phyloP scores from a whole-genome alignment of 148 eudicot species.

The Silene latifolia region DNA sequence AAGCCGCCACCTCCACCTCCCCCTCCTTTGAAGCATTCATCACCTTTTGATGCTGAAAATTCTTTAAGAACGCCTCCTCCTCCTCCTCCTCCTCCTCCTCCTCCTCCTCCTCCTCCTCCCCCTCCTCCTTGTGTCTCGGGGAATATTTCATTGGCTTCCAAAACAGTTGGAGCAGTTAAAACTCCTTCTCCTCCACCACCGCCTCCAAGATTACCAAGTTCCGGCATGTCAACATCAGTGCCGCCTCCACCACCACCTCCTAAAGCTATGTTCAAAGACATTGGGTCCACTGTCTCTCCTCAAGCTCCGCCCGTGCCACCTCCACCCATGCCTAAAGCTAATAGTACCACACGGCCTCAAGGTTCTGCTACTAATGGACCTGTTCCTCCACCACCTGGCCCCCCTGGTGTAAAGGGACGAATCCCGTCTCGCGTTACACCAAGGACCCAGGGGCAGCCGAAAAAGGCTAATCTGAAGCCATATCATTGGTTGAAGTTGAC shows the following conservation, averaged over 20 bases:
- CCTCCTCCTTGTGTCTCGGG: slow-evolving; percentile 23
- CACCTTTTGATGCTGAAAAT: slow-evolving; percentile 12
- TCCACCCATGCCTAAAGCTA: slow-evolving; percentile 48
- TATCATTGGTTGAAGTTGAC: slow-evolving; percentile 89
- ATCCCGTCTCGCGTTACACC: slow-evolving; percentile 31
- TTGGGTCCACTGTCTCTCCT: slow-evolving; percentile 24
- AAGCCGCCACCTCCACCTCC: slow-evolving; percentile 29
- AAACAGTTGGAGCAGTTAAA: slow-evolving; percentile 11
- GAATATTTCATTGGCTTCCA: slow-evolving; percentile 3
- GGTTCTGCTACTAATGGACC: slow-evolving; percentile 38
- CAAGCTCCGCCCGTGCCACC: slow-evolving; percentile 57
- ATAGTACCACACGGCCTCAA: slow-evolving; percentile 26
- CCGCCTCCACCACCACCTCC: slow-evolving; percentile 34
- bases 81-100: slow-evolving; percentile 30
- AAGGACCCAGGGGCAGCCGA: slow-evolving; percentile 42
- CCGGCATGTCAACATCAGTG: slow-evolving; percentile 13
- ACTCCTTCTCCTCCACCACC: slow-evolving; percentile 44
- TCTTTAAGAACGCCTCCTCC: slow-evolving; percentile 17
- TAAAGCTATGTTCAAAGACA: slow-evolving; percentile 7
- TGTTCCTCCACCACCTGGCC: slow-evolving; percentile 64
- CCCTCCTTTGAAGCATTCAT: slow-evolving; percentile 19
- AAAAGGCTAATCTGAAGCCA: slow-evolving; percentile 60
- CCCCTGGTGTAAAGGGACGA: slow-evolving; percentile 51
- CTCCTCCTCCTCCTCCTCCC: slow-evolving; percentile 31
- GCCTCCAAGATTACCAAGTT: slow-evolving; percentile 21